Percentiles rank a stretch among this genome's conserved stretches.
These are phyloP conservation scores for Byssothecium circinans DNA, from an alignment of 2,329 filamentous ascomycete species.

Conservation along the genomic window DNA sequence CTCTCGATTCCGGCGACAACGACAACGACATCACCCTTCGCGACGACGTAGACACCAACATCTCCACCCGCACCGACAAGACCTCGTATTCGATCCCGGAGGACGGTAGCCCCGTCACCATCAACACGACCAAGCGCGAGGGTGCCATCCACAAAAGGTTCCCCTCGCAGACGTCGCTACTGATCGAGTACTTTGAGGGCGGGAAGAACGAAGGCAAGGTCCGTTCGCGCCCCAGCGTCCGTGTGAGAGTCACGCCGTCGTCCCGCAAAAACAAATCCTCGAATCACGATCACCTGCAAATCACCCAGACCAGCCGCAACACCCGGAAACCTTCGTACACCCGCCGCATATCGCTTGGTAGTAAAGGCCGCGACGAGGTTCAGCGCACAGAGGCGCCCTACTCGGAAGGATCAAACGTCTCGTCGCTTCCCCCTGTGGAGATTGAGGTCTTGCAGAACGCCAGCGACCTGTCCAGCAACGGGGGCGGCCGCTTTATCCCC, in stretches of 20 bases:
- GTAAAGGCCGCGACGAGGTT: constrained; percentile 46
- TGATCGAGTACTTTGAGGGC: constrained; percentile 94
- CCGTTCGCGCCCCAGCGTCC: constrained; percentile 77
- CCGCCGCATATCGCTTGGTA: constrained; percentile 65
- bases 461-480: constrained; percentile 68
- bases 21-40: constrained; percentile 52
- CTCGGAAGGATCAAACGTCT: constrained; percentile 78
- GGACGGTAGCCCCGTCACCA: constrained; percentile 88
- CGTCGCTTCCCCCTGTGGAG: constrained; percentile 72
- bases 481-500: constrained; percentile 58
- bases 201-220: constrained; percentile 64
- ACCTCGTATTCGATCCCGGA: constrained; percentile 80
- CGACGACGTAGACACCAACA: constrained; percentile 64
- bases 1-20: constrained; percentile 62
- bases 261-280: constrained; percentile 53
- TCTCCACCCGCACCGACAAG: constrained; percentile 68
- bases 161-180: constrained; percentile 80
- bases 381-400: constrained; percentile 60
- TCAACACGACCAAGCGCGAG: constrained; percentile 71
- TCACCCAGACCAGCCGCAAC: constrained; percentile 76
- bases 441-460: constrained; percentile 78
- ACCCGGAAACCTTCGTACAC: constrained; percentile 69
- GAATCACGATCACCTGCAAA: constrained; percentile 78
- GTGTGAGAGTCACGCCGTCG: constrained; percentile 75
- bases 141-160: constrained; percentile 59